Percentiles rank a stretch among this genome's conserved stretches.
These are phyloP conservation scores for Citrus australasica DNA, from an alignment of 345 rosid genomes.

Conservation along the genomic window DNA sequence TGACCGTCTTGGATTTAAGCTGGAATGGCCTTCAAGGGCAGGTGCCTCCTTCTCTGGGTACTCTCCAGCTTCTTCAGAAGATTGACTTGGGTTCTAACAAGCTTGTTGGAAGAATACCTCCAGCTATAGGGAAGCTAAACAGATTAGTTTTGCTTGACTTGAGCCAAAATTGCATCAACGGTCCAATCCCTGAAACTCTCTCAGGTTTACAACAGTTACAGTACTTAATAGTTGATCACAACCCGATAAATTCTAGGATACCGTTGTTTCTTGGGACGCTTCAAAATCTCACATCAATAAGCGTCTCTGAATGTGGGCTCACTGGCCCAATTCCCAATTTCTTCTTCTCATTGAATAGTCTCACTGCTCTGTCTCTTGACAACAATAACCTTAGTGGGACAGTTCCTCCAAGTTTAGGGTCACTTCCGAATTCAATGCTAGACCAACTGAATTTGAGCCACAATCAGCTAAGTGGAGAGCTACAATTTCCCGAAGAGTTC, in stretches of 20 bases:
- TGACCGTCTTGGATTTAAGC: constrained; percentile 42
- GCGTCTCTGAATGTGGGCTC: constrained; percentile 40
- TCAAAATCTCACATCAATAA: constrained; percentile 27
- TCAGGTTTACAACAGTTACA: constrained; percentile 36
- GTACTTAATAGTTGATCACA: constrained; percentile 32
- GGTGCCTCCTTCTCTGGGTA: constrained; percentile 30
- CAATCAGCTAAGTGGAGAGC: constrained; percentile 36
- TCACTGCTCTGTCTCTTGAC: constrained; percentile 35
- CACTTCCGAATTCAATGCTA: constrained; percentile 24
- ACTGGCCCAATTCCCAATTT: constrained; percentile 32
- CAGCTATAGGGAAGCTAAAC: constrained; percentile 27
- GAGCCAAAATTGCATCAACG: constrained; percentile 35
- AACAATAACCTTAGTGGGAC: constrained; percentile 36
- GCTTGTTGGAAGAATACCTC: constrained; percentile 28
- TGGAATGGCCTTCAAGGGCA: constrained; percentile 32
- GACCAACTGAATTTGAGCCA: constrained; percentile 38
- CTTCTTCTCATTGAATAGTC: constrained; percentile 29
- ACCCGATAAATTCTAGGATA: constrained; percentile 34
- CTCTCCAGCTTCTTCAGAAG: constrained; percentile 39
- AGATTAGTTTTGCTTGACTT: constrained; percentile 45
- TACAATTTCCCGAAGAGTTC: constrained; percentile 28
- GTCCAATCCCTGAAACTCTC: constrained; percentile 40
- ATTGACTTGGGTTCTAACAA: constrained; percentile 38
- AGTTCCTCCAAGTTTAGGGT: constrained; percentile 34
- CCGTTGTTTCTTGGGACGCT: constrained; percentile 30